A percentile compares a stretch with the other conserved stretches of the same genome.
Evolutionary conservation across 2,329 filamentous ascomycete genomes (phyloP).

Genomic region (Berkeleyomyces basicola): DNA sequence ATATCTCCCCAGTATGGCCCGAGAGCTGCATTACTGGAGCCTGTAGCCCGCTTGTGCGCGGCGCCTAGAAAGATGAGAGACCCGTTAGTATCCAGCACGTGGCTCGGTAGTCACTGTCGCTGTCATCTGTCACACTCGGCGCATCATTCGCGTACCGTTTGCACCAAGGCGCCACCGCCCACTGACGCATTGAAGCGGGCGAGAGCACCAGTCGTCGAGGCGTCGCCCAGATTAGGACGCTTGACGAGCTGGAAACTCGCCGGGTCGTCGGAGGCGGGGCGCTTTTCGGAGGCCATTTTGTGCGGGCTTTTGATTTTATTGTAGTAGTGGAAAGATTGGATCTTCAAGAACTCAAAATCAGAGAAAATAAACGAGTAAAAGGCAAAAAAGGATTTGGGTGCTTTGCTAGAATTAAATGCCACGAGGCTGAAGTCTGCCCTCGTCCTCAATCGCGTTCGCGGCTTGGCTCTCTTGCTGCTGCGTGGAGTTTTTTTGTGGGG

Average conservation of each 20-base stretch:
- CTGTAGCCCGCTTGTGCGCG: slow-evolving; percentile 66
- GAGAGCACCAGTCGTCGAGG: slow-evolving; percentile 30
- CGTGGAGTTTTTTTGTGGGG: slow-evolving; percentile 10
- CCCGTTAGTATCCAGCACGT: not conserved
- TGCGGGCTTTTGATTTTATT: not conserved
- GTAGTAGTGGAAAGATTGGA: slow-evolving; percentile 1
- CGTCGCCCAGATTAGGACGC: slow-evolving; percentile 51
- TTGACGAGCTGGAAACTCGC: slow-evolving; percentile 72
- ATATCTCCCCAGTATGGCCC: slow-evolving; percentile 72
- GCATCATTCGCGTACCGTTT: slow-evolving; percentile 26
- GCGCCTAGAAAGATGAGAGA: slow-evolving; percentile 34
- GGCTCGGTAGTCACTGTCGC: not conserved
- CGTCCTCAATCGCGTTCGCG: slow-evolving; percentile 1
- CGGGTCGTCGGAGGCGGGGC: slow-evolving; percentile 73
- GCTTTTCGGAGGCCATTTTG: slow-evolving; percentile 80
- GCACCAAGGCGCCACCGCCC: slow-evolving; percentile 29
- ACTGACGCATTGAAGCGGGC: slow-evolving; percentile 34
- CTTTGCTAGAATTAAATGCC: not conserved
- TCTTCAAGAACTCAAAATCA: not conserved
- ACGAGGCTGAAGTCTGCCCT: slow-evolving; percentile 12
- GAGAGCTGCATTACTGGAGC: slow-evolving; percentile 89
- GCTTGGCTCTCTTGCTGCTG: slow-evolving; percentile 2
- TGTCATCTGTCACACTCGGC: not conserved
- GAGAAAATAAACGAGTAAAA: not conserved
- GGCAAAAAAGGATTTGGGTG: not conserved